phyloP scores from a whole-genome alignment of 176 grass and related monocot species.

The Ensete glaucum region DNA sequence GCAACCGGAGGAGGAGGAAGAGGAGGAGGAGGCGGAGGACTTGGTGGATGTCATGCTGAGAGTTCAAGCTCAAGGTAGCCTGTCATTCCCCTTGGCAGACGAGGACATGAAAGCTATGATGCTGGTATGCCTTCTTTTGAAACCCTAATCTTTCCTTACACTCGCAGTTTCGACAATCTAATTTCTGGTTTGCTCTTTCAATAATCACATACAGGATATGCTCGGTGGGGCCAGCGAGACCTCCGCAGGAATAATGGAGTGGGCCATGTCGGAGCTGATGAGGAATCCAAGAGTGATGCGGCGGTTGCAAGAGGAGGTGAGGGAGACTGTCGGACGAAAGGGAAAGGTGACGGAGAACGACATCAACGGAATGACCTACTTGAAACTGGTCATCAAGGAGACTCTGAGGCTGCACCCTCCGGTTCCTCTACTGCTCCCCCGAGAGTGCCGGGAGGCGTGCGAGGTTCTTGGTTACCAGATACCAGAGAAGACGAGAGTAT shows the following conservation, averaged over 20 bases:
- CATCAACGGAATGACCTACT: not conserved
- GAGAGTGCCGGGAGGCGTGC: not conserved
- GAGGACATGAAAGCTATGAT: not conserved
- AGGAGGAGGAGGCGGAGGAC: not conserved
- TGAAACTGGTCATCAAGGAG: not conserved
- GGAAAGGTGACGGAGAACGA: not conserved
- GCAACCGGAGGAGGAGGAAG: not conserved
- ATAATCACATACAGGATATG: too few relatives aligned
- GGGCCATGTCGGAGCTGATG: conserved; percentile 25
- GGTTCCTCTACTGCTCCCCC: not conserved
- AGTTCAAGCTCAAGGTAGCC: not conserved
- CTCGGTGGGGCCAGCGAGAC: conserved; percentile 5
- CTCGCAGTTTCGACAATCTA: too few relatives aligned
- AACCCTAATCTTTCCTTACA: too few relatives aligned
- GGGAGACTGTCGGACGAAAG: not conserved
- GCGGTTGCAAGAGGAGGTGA: not conserved
- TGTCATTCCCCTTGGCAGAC: not conserved
- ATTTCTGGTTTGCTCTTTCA: too few relatives aligned
- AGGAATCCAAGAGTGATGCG: conserved; percentile 13
- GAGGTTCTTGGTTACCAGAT: not conserved
- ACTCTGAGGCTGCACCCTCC: not conserved
- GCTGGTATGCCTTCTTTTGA: not conserved
- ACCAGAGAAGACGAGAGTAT: not conserved
- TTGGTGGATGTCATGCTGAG: not conserved
- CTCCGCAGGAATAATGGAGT: conserved; percentile 4